Base-by-base conservation (phyloP, 139 green algal species). In the Chlorella sp. region DNA sequence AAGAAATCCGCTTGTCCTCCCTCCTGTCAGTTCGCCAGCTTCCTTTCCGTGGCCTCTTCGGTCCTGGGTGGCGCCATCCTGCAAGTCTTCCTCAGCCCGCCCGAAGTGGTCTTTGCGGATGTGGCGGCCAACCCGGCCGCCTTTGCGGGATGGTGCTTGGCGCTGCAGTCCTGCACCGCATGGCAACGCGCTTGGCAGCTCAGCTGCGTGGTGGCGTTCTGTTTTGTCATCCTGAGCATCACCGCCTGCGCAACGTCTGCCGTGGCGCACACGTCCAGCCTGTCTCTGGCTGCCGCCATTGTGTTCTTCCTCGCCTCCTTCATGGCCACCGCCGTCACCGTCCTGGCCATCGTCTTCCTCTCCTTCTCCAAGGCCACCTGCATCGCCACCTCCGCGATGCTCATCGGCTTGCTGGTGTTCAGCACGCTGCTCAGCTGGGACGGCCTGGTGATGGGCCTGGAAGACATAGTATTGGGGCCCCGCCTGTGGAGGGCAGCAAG, bases 151-250 rank as follows among this genome's bases (percentile, higher is more conserved):
- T 85, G 42, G 39, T 85, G 79, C 42, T 0, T 11, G 42, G 2
- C 37, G 40, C 79, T 85, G 9, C 26, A 22, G 42, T 28, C 37
- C 9, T 85, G 79, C 30, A 12, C 79, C 1, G 79, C 28, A 26
- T 85, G 79, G 79, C 79, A 85, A 30, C 79, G 42, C 9, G 28
- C 39, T 19, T 85, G 79, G 79, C 79, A 85, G 79, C 79, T 85
- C 1, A 69, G 40, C 30, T 85, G 39, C 42, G 30, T 85, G 42
- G 28, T 85, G 26, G 24, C 42, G 7, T 68, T 85, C 30, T 85
- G 79, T 28, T 85, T 85, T 30, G 79, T 85, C 42, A 69, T 85
- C 42, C 79, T 85, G 11, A 69, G 40, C 40, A 69, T 85, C 42
- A 37, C 68, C 11, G 28, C 18, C 42, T 66, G 79, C 26, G 40